Conservation (phyloP, 2,329 filamentous ascomycete genomes). For the Septoria petroselini region DNA sequence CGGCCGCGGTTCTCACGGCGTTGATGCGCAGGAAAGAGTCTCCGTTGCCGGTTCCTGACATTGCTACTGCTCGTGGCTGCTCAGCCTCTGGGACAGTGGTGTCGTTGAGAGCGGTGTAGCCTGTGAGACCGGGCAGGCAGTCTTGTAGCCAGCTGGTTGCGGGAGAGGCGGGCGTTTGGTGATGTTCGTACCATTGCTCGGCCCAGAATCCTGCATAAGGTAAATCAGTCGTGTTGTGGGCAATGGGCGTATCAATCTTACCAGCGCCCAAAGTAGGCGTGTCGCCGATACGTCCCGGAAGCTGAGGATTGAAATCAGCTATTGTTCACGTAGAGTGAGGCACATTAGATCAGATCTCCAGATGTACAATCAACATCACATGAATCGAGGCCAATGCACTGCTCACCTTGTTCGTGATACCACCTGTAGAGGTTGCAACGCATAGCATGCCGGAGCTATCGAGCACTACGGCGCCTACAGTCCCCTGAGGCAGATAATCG, state of each 20-base stretch:
- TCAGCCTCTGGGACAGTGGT: constrained; percentile 5
- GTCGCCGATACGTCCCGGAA: constrained; percentile 80
- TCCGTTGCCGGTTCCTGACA: constrained; percentile 63
- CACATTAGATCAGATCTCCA: neutral
- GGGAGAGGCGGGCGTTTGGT: neutral
- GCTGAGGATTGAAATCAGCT: constrained; percentile 26
- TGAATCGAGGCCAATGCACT: neutral
- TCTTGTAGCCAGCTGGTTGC: constrained; percentile 12
- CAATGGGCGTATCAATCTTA: too few relatives aligned
- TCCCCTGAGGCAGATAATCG: constrained; percentile 76
- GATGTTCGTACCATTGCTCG: constrained; percentile 64
- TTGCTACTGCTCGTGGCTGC: constrained; percentile 30
- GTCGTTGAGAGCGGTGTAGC: constrained; percentile 24
- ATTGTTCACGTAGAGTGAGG: too few relatives aligned
- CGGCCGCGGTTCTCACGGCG: constrained; percentile 68
- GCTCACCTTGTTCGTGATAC: constrained; percentile 72
- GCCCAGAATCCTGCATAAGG: constrained; percentile 75
- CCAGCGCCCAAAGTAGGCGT: constrained; percentile 62
- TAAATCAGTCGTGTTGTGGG: neutral
- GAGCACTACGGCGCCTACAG: constrained; percentile 76
- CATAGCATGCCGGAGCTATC: constrained; percentile 73
- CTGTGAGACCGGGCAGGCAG: constrained; percentile 29
- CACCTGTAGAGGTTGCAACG: constrained; percentile 65
- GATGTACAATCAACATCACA: neutral
- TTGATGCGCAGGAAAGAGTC: constrained; percentile 76